Conservation (phyloP, 305 asterid genomes). For the Plantago coronopus region DNA sequence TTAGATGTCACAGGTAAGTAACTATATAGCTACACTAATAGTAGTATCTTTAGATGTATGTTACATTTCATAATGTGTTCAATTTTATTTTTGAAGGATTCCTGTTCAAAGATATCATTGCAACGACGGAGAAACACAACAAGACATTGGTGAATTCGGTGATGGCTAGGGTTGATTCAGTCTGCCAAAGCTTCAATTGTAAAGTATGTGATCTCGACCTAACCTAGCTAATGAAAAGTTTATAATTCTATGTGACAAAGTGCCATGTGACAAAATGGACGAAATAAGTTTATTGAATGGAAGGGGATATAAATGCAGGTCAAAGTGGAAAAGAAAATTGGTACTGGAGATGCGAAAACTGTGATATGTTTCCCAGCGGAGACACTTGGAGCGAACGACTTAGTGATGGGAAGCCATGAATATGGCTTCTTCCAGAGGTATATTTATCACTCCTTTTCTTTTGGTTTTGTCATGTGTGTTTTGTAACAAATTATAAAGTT, state of each 20-base stretch:
- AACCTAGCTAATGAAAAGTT: not conserved
- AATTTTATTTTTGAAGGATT: slow-evolving; percentile 25
- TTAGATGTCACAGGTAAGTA: slow-evolving; percentile 40
- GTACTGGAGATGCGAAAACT: slow-evolving; percentile 58
- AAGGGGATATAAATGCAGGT: slow-evolving; percentile 25
- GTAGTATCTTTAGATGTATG: not conserved
- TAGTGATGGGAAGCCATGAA: slow-evolving; percentile 65
- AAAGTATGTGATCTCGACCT: slow-evolving; percentile 18
- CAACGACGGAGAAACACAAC: slow-evolving; percentile 34
- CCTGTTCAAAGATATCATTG: slow-evolving; percentile 39
- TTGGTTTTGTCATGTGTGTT: too few species aligned
- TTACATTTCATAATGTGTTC: not conserved
- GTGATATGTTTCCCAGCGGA: slow-evolving; percentile 49
- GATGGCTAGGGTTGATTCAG: slow-evolving; percentile 48
- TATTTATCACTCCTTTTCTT: not conserved
- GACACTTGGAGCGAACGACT: slow-evolving; percentile 48
- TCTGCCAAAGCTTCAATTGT: slow-evolving; percentile 27
- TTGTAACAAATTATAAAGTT: not conserved
- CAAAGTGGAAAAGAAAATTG: slow-evolving; percentile 54
- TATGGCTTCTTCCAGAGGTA: slow-evolving; percentile 70
- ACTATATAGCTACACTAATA: too few species aligned
- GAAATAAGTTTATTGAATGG: not conserved
- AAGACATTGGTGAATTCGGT: slow-evolving; percentile 44
- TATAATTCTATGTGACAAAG: not conserved
- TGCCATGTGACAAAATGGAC: too few species aligned